These are phyloP conservation scores for Diaporthe eres DNA, from an alignment of 2,329 filamentous ascomycete genomes.

Conservation along the genomic window DNA sequence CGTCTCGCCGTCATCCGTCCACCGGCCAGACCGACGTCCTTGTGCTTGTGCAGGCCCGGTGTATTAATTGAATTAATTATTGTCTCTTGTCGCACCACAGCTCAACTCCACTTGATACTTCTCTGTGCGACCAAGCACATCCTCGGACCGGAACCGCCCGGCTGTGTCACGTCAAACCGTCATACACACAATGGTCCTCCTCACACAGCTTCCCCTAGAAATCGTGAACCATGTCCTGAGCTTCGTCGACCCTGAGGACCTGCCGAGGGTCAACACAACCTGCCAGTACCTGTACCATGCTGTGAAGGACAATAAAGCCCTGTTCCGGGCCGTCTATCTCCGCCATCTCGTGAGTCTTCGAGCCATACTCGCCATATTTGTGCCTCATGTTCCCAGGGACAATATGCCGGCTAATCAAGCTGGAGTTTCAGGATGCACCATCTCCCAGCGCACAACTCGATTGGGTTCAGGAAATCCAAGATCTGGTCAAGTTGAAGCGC, in stretches of 20 bases:
- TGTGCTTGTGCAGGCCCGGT: background rate
- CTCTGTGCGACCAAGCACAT: no score
- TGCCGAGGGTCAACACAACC: constrained; percentile 65
- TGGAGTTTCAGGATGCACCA: constrained; percentile 33
- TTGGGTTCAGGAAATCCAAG: constrained; percentile 55
- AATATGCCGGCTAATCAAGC: background rate
- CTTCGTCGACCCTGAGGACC: constrained; percentile 68
- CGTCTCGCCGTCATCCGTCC: constrained; percentile 17
- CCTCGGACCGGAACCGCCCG: no score
- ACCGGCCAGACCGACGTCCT: background rate
- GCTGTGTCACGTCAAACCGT: background rate
- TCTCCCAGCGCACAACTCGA: constrained; percentile 15
- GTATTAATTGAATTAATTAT: background rate
- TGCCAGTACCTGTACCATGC: constrained; percentile 68
- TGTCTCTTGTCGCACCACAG: background rate
- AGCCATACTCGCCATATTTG: background rate
- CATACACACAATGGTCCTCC: constrained; percentile 46
- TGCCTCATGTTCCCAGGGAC: background rate
- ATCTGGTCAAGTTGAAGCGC: constrained; percentile 59
- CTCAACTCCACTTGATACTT: no score
- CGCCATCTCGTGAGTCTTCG: constrained; percentile 63
- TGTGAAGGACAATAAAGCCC: constrained; percentile 68
- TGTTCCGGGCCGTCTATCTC: constrained; percentile 76
- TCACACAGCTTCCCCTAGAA: constrained; percentile 71
- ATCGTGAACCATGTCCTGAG: constrained; percentile 73